Evolutionary conservation across 805 yeast species (phyloP), one percentile per base, ranked within the genome.

Genomic region (Sugiyamaella americana): DNA sequence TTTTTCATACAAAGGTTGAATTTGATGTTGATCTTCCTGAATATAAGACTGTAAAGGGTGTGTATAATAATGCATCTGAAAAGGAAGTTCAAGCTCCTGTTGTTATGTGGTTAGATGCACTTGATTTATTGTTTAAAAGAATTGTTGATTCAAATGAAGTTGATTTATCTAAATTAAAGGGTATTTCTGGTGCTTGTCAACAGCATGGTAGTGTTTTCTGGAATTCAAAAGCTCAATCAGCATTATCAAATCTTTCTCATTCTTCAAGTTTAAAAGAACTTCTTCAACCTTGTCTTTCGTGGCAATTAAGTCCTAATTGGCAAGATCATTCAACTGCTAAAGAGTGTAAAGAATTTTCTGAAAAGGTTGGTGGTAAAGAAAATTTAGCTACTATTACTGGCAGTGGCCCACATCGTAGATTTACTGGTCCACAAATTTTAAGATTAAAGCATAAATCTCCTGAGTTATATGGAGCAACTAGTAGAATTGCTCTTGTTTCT

Each of bases 191-290:
- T 0, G 87, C 95, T 0, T 84, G 94, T 47, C 96, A 88, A 65
- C 96, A 88, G 59, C 96, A 88, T 59, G 96, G 96, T 0, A 83
- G 94, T 1, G 88, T 89, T 1, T 88, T 71, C 59, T 86, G 94
- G 91, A 73, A 86, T 1, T 20, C 63, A 3, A 55, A 66, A 5
- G 81, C 85, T 0, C 62, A 65, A 1, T 50, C 53, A 0, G 51
- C 71, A 2, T 68, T 87, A 43, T 37, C 50, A 1, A 49, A 55
- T 0, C 64, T 84, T 47, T 32, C 36, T 13, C 11, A 20, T 13
- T 20, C 40, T 2, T 18, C 30, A 30, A 49, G 69, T 1, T 66
- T 85, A 42, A 60, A 69, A 32, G 72, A 68, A 1, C 84, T 75
- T 51, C 46, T 58, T 1, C 38, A 29, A 1, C 5, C 40, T 1